Conservation (phyloP, 192 early-diverging fungal genomes). For the Kickxella alabastrina region DNA sequence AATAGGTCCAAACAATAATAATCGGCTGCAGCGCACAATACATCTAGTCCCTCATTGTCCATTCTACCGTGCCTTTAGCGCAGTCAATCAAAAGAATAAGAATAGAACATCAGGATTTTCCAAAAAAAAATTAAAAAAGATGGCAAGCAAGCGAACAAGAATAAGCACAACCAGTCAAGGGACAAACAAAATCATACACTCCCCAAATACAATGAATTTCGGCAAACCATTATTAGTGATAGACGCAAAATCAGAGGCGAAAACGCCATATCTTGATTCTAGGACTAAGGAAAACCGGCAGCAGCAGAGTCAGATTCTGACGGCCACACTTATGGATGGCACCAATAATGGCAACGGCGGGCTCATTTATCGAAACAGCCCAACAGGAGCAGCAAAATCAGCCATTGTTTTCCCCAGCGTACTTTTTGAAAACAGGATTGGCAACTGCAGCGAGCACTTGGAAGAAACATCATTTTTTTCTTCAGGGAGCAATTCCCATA, state of each 20-base stretch:
- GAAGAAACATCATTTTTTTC: too few species aligned
- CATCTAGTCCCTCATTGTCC: too few species aligned
- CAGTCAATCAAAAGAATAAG: too few species aligned
- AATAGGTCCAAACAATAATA: too few species aligned
- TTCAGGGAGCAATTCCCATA: too few species aligned
- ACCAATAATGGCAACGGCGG: background rate
- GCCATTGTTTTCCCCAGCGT: background rate
- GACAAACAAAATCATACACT: background rate
- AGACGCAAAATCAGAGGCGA: too few species aligned
- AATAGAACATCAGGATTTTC: too few species aligned
- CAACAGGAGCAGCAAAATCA: too few species aligned
- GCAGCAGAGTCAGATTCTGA: background rate
- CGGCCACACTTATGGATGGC: background rate
- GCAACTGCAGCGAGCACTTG: background rate
- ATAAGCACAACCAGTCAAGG: background rate
- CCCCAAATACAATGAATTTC: conserved; percentile 1
- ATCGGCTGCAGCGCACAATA: too few species aligned
- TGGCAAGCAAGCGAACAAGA: background rate
- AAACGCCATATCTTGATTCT: too few species aligned
- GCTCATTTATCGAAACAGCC: too few species aligned
- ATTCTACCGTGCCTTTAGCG: too few species aligned
- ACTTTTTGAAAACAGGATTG: conserved; percentile 2
- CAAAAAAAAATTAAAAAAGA: background rate
- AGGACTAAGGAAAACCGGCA: background rate
- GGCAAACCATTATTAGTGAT: background rate